phyloP scores from a whole-genome alignment of 2,329 filamentous ascomycete species.

The Colletotrichum sp. region DNA sequence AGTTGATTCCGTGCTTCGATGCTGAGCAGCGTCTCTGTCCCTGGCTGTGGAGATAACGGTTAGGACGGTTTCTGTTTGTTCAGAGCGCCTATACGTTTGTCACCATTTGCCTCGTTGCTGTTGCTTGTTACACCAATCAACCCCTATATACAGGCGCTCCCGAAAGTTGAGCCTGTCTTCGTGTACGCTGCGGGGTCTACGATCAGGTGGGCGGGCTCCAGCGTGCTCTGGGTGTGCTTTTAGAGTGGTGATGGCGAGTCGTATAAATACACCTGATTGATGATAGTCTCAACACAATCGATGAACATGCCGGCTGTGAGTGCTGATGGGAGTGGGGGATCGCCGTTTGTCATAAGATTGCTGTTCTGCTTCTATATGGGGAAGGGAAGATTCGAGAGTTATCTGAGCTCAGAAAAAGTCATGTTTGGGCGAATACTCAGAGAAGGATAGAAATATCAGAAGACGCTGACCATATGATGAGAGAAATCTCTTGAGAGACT shows the following conservation, averaged over 20 bases:
- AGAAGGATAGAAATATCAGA: neutral
- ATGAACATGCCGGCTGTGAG: too few species aligned
- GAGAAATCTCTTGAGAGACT: neutral
- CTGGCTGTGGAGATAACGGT: neutral
- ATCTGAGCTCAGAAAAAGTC: neutral
- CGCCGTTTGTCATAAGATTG: neutral
- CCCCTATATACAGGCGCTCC: neutral
- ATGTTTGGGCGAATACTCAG: neutral
- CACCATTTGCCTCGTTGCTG: neutral
- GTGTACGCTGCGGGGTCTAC: neutral
- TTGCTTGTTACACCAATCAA: neutral
- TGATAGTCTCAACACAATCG: neutral
- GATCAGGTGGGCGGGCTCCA: neutral
- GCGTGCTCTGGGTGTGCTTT: neutral
- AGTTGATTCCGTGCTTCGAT: too few species aligned
- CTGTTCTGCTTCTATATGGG: neutral
- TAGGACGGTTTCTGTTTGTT: neutral
- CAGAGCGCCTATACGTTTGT: neutral
- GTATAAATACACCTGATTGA: neutral
- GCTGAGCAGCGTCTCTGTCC: neutral
- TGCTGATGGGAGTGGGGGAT: neutral
- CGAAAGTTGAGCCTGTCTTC: rapidly evolving
- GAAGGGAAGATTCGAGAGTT: neutral
- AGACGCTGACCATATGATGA: neutral
- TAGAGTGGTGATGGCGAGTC: neutral